Evolutionary conservation across 78 protist species (phyloP), one percentile per base, ranked within the genome.

Genomic region (Dictyostelium brefeldianum): DNA sequence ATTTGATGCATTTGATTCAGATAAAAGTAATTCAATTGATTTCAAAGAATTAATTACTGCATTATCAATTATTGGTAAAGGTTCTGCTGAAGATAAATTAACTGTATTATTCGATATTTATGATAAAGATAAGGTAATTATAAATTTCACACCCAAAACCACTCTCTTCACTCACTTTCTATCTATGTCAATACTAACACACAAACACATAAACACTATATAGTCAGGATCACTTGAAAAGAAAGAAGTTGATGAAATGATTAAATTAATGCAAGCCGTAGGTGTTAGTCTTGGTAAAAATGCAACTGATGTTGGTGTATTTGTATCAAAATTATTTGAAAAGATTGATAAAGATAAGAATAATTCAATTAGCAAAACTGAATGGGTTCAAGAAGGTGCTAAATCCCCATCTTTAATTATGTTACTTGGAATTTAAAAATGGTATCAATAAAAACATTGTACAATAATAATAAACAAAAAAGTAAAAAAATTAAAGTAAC

Each of bases 1-100:
- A 48, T 85, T 85, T 50, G 78, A 85, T 5, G 83, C 81, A 14
- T 85, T 85, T 29, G 92, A 85, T 77, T 57, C 82, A 17, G 92
- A 85, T 48, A 74, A 77, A 29, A 59, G 78, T 47, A 81, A 81
- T 10, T 47, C 83, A 48, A 57, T 85, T 48, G 82, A 73, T 5
- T 85, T 85, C 8, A 74, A 75, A 50, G 92, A 85, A 29, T n/a
- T 85, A 20, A 31, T 78, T 9, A 64, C 64, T 57, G 92, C 92
- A 12, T 46, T 85, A n/a, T 54, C 84, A 10, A 59, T 85, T 4
- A 75, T 85, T 62, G 83, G 92, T 12, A 73, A 85, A 22, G 92
- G 83, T 48, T 14, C 47, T 25, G 78, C 78, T 25, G 51, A 29
- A 41, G 78, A 69, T 6, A 69, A 69, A 69, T 69, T 69, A 69